A percentile compares a stretch with the other conserved stretches of the same genome.
These are phyloP conservation scores for Russula sp. DNA, from an alignment of 768 basidiomycete genomes.

Conservation along the genomic window DNA sequence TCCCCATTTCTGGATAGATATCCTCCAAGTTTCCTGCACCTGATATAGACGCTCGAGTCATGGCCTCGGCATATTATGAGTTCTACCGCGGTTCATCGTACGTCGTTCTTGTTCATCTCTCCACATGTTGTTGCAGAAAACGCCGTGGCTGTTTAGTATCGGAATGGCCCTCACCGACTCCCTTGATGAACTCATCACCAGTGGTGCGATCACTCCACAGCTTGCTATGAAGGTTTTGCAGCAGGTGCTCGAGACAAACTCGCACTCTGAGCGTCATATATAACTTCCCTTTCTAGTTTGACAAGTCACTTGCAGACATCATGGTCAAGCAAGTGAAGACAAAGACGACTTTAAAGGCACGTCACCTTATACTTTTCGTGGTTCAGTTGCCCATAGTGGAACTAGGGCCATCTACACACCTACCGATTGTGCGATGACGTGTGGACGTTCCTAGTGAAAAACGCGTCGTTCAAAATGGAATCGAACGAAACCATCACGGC, in stretches of 20 bases:
- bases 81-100: constrained; percentile 92
- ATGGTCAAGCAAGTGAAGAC: constrained; percentile 92
- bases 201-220: constrained; percentile 95
- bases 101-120: constrained; percentile 42
- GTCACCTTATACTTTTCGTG: constrained; percentile 27
- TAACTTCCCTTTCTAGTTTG: constrained; percentile 59
- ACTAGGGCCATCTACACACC: constrained; percentile 80
- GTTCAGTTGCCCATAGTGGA: neutral
- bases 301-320: constrained; percentile 90
- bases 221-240: constrained; percentile 98
- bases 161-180: constrained; percentile 98
- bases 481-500: constrained; percentile 69
- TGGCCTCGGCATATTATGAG: constrained; percentile 88
- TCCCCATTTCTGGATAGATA: constrained; percentile 1
- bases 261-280: constrained; percentile 4
- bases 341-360: constrained; percentile 89
- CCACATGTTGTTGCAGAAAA: constrained; percentile 20
- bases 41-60: constrained; percentile 33
- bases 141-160: constrained; percentile 54
- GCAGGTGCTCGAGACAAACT: constrained; percentile 58
- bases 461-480: constrained; percentile 95
- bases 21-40: neutral
- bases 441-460: constrained; percentile 97
- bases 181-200: constrained; percentile 96
- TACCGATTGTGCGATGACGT: constrained; percentile 95